Evolutionary conservation across 2,329 filamentous ascomycete genomes (phyloP).

Genomic region (Ophiostoma montium): DNA sequence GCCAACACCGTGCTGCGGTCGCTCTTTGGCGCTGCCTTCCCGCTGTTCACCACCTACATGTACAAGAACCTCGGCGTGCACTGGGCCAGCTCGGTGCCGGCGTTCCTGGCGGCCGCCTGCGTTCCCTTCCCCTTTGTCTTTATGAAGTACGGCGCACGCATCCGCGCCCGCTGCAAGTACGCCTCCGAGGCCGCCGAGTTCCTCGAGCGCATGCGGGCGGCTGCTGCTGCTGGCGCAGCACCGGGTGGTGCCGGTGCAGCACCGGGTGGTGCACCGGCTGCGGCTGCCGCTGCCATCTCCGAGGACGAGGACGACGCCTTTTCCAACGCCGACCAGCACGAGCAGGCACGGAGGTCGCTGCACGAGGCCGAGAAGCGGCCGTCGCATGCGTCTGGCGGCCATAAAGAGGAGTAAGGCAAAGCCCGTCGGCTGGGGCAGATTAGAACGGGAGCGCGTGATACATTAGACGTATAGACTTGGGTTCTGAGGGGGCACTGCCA

Average conservation of each 20-base stretch:
- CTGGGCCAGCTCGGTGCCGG: constrained; percentile 62
- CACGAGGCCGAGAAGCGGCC: constrained; percentile 3
- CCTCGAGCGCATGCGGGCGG: constrained; percentile 30
- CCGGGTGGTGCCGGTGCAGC: background rate
- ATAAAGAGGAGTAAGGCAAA: too few species aligned
- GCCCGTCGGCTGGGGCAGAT: too few species aligned
- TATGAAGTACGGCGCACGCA: constrained; percentile 52
- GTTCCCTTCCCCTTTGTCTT: constrained; percentile 65
- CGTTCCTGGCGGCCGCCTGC: constrained; percentile 58
- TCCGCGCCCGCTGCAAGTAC: constrained; percentile 56
- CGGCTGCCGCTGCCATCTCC: constrained; percentile 13
- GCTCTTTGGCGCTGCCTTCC: constrained; percentile 58
- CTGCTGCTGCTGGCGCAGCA: constrained; percentile 16
- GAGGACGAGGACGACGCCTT: constrained; percentile 9
- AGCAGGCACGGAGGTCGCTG: background rate
- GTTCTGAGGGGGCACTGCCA: too few species aligned
- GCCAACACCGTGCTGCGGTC: constrained; percentile 60
- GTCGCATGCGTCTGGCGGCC: background rate
- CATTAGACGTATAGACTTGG: too few species aligned
- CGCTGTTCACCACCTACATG: constrained; percentile 53
- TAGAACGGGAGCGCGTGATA: too few species aligned
- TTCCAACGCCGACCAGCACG: constrained; percentile 5
- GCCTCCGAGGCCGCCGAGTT: constrained; percentile 52
- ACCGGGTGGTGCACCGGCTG: constrained; percentile 15
- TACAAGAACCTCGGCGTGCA: constrained; percentile 51